Base-by-base conservation (phyloP, 495 filamentous ascomycete genomes). In the Hyaloscypha hepaticicola region DNA sequence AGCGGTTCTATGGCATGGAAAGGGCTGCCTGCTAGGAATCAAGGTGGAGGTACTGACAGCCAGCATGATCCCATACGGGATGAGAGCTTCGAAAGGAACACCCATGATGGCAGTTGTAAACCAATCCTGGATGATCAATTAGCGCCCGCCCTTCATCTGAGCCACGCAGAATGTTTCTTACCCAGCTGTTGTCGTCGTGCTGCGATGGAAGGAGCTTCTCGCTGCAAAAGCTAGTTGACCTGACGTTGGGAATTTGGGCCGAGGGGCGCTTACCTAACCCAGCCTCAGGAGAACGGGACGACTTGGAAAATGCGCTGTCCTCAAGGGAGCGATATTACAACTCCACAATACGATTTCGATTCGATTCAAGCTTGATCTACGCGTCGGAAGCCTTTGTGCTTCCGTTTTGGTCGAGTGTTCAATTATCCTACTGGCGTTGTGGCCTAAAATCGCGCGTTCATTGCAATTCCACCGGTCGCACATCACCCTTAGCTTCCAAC, bases 41-140 rank as follows among this genome's bases (percentile, higher is more conserved):
- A 41, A 57, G 55, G 21, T 2, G 56, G 66, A 60, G 60, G 65
- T 63, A 81, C 92, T 76, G 82, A 97, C 93, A 74, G 77, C 82
- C 58, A 93, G 75, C 78, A 96, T 90, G 83, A 97, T 93, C 70
- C 84, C 95, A 80, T 96, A 98, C 55, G 95, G 95, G 75, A 99
- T 78, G 71, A 99, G 80, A 64, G 93, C 88, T 83, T 99, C 95
- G 81, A 98, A 98, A 58, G 95, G 95, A 67, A 99, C 87, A 76
- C 89, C 91, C 95, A 98, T 98, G 55, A 72, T 83, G 83, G 68
- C 66, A 50, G 52, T 61, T 7, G 45, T 57, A 22, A 58, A 25
- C 64, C 49, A 57, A 60, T 63, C 45, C 69, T 70, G 49, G 34
- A 3, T 28, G 6, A 33, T 22, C 21, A 28, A 62, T 71, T 59